Percentiles rank a stretch among this genome's conserved stretches.
phyloP scores from a whole-genome alignment of 1,284 basidiomycete species.

The Moniliophthora roreri region DNA sequence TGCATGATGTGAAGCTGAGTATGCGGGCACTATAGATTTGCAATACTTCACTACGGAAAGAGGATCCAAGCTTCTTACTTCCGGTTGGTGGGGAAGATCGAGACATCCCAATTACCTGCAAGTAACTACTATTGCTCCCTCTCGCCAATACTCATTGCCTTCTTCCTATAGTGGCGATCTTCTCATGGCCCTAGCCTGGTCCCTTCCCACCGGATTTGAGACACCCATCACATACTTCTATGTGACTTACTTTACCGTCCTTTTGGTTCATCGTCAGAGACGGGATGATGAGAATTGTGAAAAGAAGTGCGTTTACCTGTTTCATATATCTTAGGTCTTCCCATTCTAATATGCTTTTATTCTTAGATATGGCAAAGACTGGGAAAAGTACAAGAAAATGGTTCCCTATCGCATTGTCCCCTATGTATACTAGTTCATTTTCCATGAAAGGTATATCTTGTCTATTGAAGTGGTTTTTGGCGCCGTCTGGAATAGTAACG shows the following conservation, averaged over 20 bases:
- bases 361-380: slow-evolving; percentile 68
- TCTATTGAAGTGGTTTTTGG: no score
- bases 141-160: background rate
- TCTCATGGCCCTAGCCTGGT: slow-evolving; percentile 93
- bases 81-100: slow-evolving; percentile 97
- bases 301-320: slow-evolving; percentile 62
- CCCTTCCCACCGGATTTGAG: slow-evolving; percentile 87
- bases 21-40: slow-evolving; percentile 52
- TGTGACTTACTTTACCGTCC: slow-evolving; percentile 83
- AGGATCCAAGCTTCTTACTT: slow-evolving; percentile 90
- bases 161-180: slow-evolving; percentile 66
- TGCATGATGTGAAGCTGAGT: slow-evolving; percentile 4
- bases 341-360: background rate
- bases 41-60: slow-evolving; percentile 81
- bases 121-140: slow-evolving; percentile 26
- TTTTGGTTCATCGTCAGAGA: slow-evolving; percentile 88
- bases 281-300: slow-evolving; percentile 93
- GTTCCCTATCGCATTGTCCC: slow-evolving; percentile 90
- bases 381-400: slow-evolving; percentile 83
- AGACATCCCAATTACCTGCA: slow-evolving; percentile 93
- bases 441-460: background rate
- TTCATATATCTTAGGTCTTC: slow-evolving; percentile 15
- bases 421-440: slow-evolving; percentile 69
- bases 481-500: no score
- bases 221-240: slow-evolving; percentile 98